Conservation (phyloP, 2,329 filamentous ascomycete genomes). For the Xylaria sp. region DNA sequence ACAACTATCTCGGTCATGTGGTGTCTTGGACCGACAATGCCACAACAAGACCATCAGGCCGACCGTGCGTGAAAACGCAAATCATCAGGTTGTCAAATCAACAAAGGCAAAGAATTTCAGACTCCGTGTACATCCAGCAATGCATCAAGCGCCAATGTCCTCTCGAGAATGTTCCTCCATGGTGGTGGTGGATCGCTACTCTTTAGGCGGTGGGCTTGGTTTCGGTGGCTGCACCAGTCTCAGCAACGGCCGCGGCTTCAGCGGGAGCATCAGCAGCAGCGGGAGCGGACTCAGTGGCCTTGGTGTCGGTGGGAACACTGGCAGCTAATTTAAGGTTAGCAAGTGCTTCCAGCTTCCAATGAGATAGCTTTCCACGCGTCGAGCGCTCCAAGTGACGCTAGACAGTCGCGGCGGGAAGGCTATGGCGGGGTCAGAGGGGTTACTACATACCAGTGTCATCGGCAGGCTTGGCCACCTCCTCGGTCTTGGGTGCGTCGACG, state of each 20-base stretch:
- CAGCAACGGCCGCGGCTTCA: slow-evolving; percentile 30
- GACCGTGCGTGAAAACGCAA: background rate
- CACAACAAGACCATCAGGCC: slow-evolving; percentile 13
- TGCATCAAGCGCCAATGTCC: slow-evolving; percentile 10
- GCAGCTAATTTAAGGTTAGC: slow-evolving; percentile 35
- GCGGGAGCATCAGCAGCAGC: slow-evolving; percentile 42
- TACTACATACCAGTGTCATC: slow-evolving; percentile 47
- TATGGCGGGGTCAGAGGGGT: slow-evolving; percentile 19
- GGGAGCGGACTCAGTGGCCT: slow-evolving; percentile 37
- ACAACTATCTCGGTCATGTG: slow-evolving; percentile 43
- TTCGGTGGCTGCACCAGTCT: slow-evolving; percentile 21
- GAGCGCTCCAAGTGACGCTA: slow-evolving; percentile 14
- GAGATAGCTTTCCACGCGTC: background rate
- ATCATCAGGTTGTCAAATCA: slow-evolving; percentile 8
- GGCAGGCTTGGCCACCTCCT: slow-evolving; percentile 43
- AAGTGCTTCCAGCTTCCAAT: slow-evolving; percentile 22
- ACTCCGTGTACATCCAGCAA: slow-evolving; percentile 19
- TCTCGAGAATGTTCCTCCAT: slow-evolving; percentile 5
- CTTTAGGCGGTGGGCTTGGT: slow-evolving; percentile 29
- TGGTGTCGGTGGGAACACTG: slow-evolving; percentile 29
- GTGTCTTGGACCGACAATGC: slow-evolving; percentile 26
- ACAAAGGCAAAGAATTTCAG: slow-evolving; percentile 20
- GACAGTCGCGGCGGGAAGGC: slow-evolving; percentile 4
- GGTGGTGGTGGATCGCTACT: slow-evolving; percentile 9
- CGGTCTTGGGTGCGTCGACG: slow-evolving; percentile 48